These are phyloP conservation scores for Solanum chacoense DNA, from an alignment of 305 asterid genomes.

Conservation along the genomic window DNA sequence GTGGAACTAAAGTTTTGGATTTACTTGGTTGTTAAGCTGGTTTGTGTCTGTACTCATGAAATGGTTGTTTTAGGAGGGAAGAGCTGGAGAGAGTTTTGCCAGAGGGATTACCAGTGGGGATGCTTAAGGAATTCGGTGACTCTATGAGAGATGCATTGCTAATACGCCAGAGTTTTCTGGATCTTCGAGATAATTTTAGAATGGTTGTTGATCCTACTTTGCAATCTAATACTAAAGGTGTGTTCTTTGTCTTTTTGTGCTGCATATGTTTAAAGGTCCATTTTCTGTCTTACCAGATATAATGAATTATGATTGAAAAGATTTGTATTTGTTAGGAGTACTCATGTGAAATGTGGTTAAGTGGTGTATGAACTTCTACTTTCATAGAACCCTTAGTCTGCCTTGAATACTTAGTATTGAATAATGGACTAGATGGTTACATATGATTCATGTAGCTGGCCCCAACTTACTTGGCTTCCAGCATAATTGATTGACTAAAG, in stretches of 20 bases:
- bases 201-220: constrained; percentile 66
- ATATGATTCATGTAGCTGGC: background rate
- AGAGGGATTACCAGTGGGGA: constrained; percentile 79
- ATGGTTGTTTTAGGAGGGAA: constrained; percentile 37
- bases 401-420: background rate
- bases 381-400: background rate
- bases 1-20: background rate
- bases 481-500: background rate
- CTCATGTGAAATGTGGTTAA: background rate
- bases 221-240: constrained; percentile 47
- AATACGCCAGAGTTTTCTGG: constrained; percentile 68
- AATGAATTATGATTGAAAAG: background rate
- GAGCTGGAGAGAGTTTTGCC: constrained; percentile 56
- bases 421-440: background rate
- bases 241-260: background rate
- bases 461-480: background rate
- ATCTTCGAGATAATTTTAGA: constrained; percentile 82
- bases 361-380: background rate
- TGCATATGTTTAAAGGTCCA: constrained; percentile 1
- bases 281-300: constrained; percentile 1
- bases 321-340: background rate
- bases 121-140: constrained; percentile 86
- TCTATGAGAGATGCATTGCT: constrained; percentile 72
- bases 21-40: background rate
- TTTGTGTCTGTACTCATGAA: background rate